Evolutionary conservation across 176 grass and related monocot genomes (phyloP).

Genomic region (Saccharum spontaneum): DNA sequence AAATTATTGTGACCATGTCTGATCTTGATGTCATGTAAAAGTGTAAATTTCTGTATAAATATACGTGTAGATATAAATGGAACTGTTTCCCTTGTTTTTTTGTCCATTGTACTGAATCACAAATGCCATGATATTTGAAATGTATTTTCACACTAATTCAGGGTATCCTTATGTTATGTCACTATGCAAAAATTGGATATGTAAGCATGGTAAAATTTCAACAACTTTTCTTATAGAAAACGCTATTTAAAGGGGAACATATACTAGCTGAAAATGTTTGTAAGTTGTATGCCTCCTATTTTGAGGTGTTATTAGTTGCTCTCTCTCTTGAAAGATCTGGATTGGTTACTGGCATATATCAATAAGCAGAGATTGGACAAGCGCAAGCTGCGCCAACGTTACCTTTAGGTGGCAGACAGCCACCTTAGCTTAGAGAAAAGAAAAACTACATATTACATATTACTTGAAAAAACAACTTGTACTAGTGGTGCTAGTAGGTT

Average conservation of each 20-base stretch:
- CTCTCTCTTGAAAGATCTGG: too few species aligned
- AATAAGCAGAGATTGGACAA: too few species aligned
- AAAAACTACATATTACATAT: too few species aligned
- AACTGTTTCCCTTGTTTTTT: background rate
- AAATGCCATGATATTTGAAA: background rate
- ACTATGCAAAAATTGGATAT: constrained; percentile 14
- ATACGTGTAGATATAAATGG: background rate
- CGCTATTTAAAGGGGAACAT: background rate
- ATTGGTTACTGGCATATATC: too few species aligned
- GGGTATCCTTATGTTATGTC: background rate
- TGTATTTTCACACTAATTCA: background rate
- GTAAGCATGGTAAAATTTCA: background rate
- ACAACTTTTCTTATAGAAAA: background rate
- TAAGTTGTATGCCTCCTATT: background rate
- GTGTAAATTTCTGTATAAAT: constrained; percentile 24
- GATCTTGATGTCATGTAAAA: constrained; percentile 1
- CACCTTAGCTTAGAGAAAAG: too few species aligned
- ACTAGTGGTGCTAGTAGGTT: too few species aligned
- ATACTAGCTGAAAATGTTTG: constrained; percentile 11
- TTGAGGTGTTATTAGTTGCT: background rate
- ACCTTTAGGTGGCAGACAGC: too few species aligned
- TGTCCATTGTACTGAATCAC: constrained; percentile 7
- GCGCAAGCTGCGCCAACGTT: too few species aligned
- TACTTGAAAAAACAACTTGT: too few species aligned
- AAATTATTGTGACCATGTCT: background rate